A percentile compares a stretch with the other conserved stretches of the same genome.
These are phyloP conservation scores for Gracilaria gracilis DNA, from an alignment of 23 red algal species.

Conservation along the genomic window DNA sequence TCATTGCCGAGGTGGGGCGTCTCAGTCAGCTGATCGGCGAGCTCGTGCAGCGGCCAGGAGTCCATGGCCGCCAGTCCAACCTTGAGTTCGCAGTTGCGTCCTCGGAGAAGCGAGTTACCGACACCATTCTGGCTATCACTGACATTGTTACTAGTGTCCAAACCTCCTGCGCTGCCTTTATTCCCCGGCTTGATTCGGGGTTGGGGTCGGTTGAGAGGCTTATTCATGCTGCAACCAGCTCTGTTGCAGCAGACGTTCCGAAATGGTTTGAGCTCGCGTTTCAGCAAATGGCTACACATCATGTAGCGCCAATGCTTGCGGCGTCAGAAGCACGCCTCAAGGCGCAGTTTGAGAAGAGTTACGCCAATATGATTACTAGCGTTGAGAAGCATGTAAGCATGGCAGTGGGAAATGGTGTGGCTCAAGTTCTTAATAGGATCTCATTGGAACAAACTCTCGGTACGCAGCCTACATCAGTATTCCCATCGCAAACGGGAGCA, in stretches of 20 bases:
- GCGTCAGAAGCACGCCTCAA: not conserved
- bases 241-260: constrained; percentile 10
- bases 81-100: constrained; percentile 2
- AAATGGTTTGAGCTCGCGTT: constrained; percentile 24
- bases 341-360: not conserved
- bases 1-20: constrained; percentile 15
- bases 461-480: not conserved
- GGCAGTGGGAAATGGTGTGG: constrained; percentile 10
- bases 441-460: constrained; percentile 22
- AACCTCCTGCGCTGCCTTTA: not conserved
- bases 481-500: not conserved
- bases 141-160: not conserved
- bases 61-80: not conserved
- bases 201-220: not conserved
- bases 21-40: constrained; percentile 31
- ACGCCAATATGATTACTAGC: not conserved
- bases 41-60: not conserved
- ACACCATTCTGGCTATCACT: constrained; percentile 5
- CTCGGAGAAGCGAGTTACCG: constrained; percentile 7
- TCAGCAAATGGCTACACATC: not conserved
- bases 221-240: not conserved
- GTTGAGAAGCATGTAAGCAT: constrained; percentile 30
- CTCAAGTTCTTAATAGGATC: constrained; percentile 22
- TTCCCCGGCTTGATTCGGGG: constrained; percentile 2
- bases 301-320: not conserved